Evolutionary conservation across 306 rosid species (phyloP).

Genomic region (Corylus avellana): DNA sequence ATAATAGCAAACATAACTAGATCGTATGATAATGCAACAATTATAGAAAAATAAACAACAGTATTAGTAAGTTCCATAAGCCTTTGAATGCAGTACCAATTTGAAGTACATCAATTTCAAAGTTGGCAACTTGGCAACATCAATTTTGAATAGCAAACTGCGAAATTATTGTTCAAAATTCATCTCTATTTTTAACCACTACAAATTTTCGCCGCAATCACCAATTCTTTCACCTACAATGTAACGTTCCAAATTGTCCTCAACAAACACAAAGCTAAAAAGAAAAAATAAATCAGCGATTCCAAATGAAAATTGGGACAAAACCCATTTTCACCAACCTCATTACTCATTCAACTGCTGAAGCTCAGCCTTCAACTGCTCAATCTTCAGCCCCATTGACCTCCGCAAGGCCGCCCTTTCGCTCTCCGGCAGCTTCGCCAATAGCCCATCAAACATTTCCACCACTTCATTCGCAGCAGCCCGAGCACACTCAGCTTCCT

Average conservation of each 20-base stretch:
- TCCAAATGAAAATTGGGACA: not conserved
- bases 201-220: not conserved
- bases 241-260: conserved; percentile 13
- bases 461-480: conserved; percentile 68
- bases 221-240: not conserved
- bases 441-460: conserved; percentile 51
- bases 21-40: not conserved
- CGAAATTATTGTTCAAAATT: conserved; percentile 34
- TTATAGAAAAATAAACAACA: not conserved
- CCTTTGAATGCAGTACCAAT: not conserved
- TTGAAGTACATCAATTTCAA: not conserved
- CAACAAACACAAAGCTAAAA: conserved; percentile 3
- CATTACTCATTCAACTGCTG: conserved; percentile 73
- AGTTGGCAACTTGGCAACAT: not conserved
- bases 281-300: not conserved
- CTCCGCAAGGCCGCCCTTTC: conserved; percentile 67
- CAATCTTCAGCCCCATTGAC: conserved; percentile 90
- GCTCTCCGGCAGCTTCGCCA: conserved; percentile 60
- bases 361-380: conserved; percentile 90
- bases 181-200: not conserved
- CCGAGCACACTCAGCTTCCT: conserved; percentile 97
- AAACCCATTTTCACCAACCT: conserved; percentile 34
- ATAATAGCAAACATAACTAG: not conserved
- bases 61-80: not conserved
- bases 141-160: not conserved